Evolutionary conservation across 495 filamentous ascomycete genomes (phyloP).

Genomic region (Tuber umbilicatum): DNA sequence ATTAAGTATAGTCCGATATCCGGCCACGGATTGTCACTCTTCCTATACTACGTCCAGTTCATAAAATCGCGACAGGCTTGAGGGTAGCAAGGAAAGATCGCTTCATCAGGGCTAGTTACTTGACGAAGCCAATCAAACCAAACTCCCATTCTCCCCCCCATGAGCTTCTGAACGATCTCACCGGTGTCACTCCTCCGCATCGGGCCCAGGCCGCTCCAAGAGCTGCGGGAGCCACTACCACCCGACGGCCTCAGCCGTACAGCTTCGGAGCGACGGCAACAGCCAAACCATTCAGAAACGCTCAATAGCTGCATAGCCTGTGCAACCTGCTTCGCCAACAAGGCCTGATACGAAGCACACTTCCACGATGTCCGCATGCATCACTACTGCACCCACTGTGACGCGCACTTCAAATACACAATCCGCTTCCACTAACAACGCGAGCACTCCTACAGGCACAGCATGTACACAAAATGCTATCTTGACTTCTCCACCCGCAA

Average conservation of each 20-base stretch:
- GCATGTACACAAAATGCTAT: no score
- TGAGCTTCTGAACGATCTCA: no score
- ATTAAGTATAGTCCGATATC: no score
- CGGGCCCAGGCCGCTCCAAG: conserved; percentile 10
- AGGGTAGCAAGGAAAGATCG: neutral
- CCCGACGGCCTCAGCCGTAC: conserved; percentile 5
- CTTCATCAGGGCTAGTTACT: neutral
- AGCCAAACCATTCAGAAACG: no score
- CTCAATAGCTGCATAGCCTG: no score
- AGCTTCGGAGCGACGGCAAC: conserved; percentile 5
- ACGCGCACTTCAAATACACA: conserved; percentile 23
- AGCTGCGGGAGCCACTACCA: conserved; percentile 20
- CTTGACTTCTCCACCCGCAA: no score
- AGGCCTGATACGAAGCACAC: no score
- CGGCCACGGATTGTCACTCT: no score
- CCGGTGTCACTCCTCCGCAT: no score
- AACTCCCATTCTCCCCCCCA: no score
- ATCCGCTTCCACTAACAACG: conserved; percentile 6
- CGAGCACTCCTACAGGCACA: no score
- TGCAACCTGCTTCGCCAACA: no score
- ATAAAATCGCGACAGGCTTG: neutral
- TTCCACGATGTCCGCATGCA: conserved; percentile 15
- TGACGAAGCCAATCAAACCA: conserved; percentile 6
- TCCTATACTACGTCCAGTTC: neutral
- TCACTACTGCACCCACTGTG: conserved; percentile 25